Conservation (phyloP, 129 eudicot genomes). For the Flaveria linearis region DNA sequence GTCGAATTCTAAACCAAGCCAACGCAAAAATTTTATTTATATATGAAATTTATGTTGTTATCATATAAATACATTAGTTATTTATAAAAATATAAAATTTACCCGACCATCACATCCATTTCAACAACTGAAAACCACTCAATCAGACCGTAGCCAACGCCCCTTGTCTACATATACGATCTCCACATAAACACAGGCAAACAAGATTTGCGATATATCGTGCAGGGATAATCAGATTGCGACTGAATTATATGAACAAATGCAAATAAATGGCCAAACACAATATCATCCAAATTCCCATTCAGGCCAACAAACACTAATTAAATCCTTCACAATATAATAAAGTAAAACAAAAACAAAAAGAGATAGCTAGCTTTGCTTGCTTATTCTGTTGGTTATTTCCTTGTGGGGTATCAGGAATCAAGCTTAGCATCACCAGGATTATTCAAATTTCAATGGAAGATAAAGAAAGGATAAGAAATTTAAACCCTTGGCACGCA, state of each 20-base stretch:
- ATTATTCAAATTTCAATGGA: slow-evolving; percentile 44
- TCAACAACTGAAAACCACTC: not conserved
- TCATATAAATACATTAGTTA: not conserved
- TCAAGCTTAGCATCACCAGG: slow-evolving; percentile 49
- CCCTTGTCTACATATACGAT: not conserved
- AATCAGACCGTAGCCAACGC: not conserved
- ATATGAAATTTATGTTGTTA: not conserved
- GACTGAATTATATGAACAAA: slow-evolving; percentile 22
- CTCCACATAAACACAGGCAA: not conserved
- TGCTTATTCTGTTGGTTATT: slow-evolving; percentile 41
- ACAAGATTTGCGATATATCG: not conserved
- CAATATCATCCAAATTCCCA: slow-evolving; percentile 34
- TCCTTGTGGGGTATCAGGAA: slow-evolving; percentile 29
- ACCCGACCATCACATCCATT: not conserved
- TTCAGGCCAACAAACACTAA: slow-evolving; percentile 33
- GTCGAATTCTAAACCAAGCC: too few relatives aligned
- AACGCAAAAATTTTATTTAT: not conserved
- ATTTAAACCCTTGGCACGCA: slow-evolving; percentile 37
- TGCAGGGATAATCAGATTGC: not conserved
- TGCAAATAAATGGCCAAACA: slow-evolving; percentile 25
- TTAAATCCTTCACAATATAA: slow-evolving; percentile 27
- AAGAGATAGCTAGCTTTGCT: slow-evolving; percentile 39
- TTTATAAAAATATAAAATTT: not conserved
- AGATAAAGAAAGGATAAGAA: slow-evolving; percentile 24
- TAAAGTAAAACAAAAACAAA: slow-evolving; percentile 15